These are phyloP conservation scores for Lachnellula occidentalis DNA, from an alignment of 2,329 filamentous ascomycete genomes.

Conservation along the genomic window DNA sequence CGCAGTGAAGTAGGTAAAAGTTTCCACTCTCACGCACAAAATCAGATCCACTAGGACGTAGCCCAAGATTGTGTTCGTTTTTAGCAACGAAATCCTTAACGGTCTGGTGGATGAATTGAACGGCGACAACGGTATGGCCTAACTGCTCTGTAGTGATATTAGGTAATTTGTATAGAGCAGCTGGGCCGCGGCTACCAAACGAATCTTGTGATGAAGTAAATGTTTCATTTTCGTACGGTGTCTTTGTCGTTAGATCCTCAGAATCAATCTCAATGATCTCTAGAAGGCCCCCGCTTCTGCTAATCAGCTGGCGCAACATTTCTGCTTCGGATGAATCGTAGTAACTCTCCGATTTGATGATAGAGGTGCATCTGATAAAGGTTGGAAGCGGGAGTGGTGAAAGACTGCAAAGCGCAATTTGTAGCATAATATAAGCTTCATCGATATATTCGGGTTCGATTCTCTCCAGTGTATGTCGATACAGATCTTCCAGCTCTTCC, in stretches of 20 bases:
- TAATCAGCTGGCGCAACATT: constrained; percentile 2
- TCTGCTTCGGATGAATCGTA: neutral
- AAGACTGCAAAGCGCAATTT: constrained; percentile 13
- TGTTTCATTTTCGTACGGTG: too few relatives aligned
- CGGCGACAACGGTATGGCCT: neutral
- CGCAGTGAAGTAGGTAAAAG: too few relatives aligned
- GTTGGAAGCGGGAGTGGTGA: constrained; percentile 6
- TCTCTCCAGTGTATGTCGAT: constrained; percentile 10
- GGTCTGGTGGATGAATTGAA: constrained; percentile 15
- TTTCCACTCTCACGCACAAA: too few relatives aligned
- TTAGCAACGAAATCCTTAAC: constrained; percentile 9
- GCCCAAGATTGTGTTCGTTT: too few relatives aligned
- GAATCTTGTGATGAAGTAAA: too few relatives aligned
- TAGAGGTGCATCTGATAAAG: constrained; percentile 6
- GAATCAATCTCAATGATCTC: neutral
- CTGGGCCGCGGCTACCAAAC: too few relatives aligned
- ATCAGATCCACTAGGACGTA: too few relatives aligned
- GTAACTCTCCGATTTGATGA: neutral
- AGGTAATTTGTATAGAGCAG: too few relatives aligned
- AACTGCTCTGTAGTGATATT: too few relatives aligned
- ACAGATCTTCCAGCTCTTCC: constrained; percentile 16
- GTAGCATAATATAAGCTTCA: constrained; percentile 21
- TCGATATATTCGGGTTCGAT: constrained; percentile 12
- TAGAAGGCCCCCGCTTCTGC: constrained; percentile 11
- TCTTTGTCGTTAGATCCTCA: neutral